Conservation (phyloP, 2,329 filamentous ascomycete species). For the Orbilia ellipsospora region DNA sequence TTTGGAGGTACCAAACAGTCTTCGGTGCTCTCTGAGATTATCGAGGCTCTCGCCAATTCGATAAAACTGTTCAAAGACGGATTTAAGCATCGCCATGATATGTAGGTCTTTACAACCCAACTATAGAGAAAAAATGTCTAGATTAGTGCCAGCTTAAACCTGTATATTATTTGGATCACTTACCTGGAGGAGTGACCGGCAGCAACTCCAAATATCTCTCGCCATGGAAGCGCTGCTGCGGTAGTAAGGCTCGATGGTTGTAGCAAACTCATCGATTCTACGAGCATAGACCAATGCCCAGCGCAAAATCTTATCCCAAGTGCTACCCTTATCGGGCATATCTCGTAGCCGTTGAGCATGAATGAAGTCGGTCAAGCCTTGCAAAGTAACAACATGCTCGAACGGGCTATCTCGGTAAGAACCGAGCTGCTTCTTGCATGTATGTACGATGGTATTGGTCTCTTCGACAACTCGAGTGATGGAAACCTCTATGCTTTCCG, state of each 20-base stretch:
- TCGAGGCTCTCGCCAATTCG: conserved; percentile 38
- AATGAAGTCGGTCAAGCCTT: conserved; percentile 28
- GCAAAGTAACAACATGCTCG: conserved; percentile 12
- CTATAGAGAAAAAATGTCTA: background rate
- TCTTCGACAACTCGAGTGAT: conserved; percentile 29
- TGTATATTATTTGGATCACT: background rate
- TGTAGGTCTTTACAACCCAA: conserved; percentile 25
- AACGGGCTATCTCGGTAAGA: conserved; percentile 27
- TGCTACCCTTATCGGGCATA: conserved; percentile 39
- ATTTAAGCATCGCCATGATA: conserved; percentile 22
- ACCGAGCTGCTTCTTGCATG: conserved; percentile 32
- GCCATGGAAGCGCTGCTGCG: conserved; percentile 20
- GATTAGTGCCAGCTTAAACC: background rate
- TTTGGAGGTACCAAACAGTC: conserved; percentile 28
- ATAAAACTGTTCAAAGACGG: conserved; percentile 32
- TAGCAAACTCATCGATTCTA: conserved; percentile 26
- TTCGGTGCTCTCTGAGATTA: conserved; percentile 25
- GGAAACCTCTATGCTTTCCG: conserved; percentile 23
- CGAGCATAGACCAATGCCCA: conserved; percentile 31
- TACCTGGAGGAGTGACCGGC: conserved; percentile 35
- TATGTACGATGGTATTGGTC: conserved; percentile 18
- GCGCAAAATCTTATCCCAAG: conserved; percentile 35
- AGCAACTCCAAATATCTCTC: conserved; percentile 35
- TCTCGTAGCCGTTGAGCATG: conserved; percentile 38
- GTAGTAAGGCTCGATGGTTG: conserved; percentile 27